Evolutionary conservation across 2,329 filamentous ascomycete species (phyloP).

Genomic region (Apiospora sp.): DNA sequence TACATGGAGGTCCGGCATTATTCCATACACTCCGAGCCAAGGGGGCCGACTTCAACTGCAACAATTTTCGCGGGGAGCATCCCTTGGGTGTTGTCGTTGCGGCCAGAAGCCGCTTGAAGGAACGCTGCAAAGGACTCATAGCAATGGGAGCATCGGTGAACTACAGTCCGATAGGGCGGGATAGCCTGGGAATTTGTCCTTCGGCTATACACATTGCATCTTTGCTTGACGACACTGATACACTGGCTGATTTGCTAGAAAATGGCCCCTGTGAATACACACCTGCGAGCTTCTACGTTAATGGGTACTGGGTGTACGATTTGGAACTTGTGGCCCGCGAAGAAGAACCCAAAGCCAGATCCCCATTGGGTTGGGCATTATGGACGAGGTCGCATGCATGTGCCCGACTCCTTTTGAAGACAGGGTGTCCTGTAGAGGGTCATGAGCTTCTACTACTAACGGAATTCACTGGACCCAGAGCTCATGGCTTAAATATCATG

Average conservation of each 20-base stretch:
- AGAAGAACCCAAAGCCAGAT: neutral
- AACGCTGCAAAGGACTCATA: neutral
- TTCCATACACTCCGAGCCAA: neutral
- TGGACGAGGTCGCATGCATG: neutral
- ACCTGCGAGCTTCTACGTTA: neutral
- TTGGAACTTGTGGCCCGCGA: neutral
- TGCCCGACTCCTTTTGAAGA: neutral
- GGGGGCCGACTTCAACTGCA: slow-evolving; percentile 7
- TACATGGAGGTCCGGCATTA: neutral
- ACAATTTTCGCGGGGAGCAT: neutral
- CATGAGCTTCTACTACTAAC: neutral
- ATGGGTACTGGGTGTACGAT: neutral
- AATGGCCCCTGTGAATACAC: neutral
- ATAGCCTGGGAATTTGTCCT: neutral
- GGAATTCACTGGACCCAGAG: too few relatives aligned
- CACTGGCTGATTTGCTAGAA: rapidly evolving
- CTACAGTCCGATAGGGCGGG: neutral
- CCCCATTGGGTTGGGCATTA: neutral
- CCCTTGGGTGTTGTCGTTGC: neutral
- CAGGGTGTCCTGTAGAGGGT: neutral
- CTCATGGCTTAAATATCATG: neutral
- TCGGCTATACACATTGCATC: slow-evolving; percentile 13
- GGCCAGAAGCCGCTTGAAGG: too few relatives aligned
- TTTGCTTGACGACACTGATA: neutral
- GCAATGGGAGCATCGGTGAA: neutral